phyloP scores from a whole-genome alignment of 2,329 filamentous ascomycete genomes.

The Ceratocystis albifundus region DNA sequence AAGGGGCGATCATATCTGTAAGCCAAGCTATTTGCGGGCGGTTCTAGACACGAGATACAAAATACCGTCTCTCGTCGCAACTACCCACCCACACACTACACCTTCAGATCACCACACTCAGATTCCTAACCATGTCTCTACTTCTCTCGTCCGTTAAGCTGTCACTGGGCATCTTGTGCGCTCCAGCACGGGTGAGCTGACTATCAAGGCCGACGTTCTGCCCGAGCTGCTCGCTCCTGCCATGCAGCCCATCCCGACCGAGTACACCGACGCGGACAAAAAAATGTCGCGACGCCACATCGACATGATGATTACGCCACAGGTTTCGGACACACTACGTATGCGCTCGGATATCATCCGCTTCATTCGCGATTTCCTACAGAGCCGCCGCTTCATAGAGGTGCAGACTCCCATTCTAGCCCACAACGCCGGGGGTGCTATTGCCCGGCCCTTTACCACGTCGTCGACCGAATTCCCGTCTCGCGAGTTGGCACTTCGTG shows the following conservation, averaged over 20 bases:
- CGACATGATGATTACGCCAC: slow-evolving; percentile 67
- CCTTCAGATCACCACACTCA: too few relatives aligned
- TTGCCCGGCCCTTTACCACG: slow-evolving; percentile 77
- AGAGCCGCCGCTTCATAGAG: slow-evolving; percentile 63
- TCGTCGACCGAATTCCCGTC: slow-evolving; percentile 62
- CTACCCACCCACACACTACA: background rate
- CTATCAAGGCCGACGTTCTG: slow-evolving; percentile 54
- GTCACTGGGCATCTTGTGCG: slow-evolving; percentile 58
- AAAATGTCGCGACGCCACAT: slow-evolving; percentile 69
- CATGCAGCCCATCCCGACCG: slow-evolving; percentile 65
- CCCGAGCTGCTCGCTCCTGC: slow-evolving; percentile 66
- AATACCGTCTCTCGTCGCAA: background rate
- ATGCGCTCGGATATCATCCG: slow-evolving; percentile 65
- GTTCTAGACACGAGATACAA: background rate
- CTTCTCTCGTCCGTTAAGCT: slow-evolving; percentile 36
- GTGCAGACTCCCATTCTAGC: slow-evolving; percentile 85
- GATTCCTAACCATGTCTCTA: background rate
- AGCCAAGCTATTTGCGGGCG: slow-evolving; percentile 29
- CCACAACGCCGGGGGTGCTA: slow-evolving; percentile 71
- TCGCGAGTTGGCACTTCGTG: slow-evolving; percentile 62
- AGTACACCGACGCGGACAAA: slow-evolving; percentile 58
- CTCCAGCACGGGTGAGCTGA: slow-evolving; percentile 63
- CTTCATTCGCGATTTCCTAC: slow-evolving; percentile 61
- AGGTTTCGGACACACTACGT: slow-evolving; percentile 56
- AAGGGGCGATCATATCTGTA: slow-evolving; percentile 75